Percentiles rank a stretch among this genome's conserved stretches.
Conservation (phyloP, 1,284 basidiomycete species). For the Leccinum pseudoinsigne region DNA sequence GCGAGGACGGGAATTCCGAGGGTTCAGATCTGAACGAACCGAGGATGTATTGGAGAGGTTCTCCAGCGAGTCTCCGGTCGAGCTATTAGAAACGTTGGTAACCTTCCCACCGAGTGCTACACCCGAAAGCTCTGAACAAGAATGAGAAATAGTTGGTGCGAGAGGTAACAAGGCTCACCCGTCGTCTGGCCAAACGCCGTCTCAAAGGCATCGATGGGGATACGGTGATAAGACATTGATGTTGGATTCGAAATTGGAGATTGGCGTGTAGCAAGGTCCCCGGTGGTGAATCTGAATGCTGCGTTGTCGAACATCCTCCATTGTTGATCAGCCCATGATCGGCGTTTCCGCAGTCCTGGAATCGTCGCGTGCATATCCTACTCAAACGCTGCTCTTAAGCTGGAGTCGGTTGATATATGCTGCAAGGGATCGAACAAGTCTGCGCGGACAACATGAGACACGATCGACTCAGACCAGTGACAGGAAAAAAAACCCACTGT, state of each 20-base stretch:
- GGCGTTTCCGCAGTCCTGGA: too few relatives aligned
- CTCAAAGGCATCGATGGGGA: conserved; percentile 26
- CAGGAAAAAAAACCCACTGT: too few relatives aligned
- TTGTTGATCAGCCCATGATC: too few relatives aligned
- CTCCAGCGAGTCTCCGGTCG: conserved; percentile 56
- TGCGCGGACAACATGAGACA: too few relatives aligned
- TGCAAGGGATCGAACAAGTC: too few relatives aligned
- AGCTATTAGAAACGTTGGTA: conserved; percentile 64
- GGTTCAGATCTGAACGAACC: conserved; percentile 46
- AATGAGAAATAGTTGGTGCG: neutral
- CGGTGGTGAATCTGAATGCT: too few relatives aligned
- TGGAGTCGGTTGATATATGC: too few relatives aligned
- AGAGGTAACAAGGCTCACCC: neutral
- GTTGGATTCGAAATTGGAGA: neutral
- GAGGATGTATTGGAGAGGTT: conserved; percentile 89
- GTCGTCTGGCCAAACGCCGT: conserved; percentile 55
- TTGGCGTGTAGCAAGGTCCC: neutral
- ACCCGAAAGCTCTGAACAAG: conserved; percentile 81
- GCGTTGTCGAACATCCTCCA: too few relatives aligned
- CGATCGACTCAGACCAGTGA: too few relatives aligned
- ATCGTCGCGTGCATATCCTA: too few relatives aligned
- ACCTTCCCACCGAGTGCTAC: conserved; percentile 81
- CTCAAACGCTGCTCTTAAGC: too few relatives aligned
- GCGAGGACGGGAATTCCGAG: conserved; percentile 9
- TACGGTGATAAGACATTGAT: conserved; percentile 23